Evolutionary conservation across 2,329 filamentous ascomycete genomes (phyloP), one percentile per base, ranked within the genome.

Genomic region (Monilinia aucupariae): DNA sequence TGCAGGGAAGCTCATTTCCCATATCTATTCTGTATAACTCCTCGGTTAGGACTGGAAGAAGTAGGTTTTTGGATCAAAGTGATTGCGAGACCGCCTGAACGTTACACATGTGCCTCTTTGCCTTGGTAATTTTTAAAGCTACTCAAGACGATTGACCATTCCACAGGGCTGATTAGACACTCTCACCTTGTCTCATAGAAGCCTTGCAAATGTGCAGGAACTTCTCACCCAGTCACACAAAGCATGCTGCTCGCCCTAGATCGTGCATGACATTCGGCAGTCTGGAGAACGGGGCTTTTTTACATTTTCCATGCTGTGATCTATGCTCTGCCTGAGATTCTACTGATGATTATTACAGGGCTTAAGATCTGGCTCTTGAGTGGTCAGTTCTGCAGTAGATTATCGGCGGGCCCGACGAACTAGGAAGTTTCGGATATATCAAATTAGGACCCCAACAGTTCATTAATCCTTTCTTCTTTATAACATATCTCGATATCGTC

Each of bases 341-440:
- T 41, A 13, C 41, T 56, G n/a, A 45, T 4, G 41, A 63, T 53
- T 55, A 50, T 63, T 60, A 52, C 51, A 63, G 60, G 62, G 63
- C 61, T 43, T 60, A 15, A 30, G 10, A 32, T 48, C 56, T 59
- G 48, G 59, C 52, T 49, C 41, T 56, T 62, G 17, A 58, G 30
- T 62, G 43, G 43, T 39, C 60, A 50, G 4, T 49, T 61, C 63
- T 60, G 62, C 62, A 63, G 32, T 62, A 47, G 32, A 61, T 52
- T 61, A 52, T 68, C 68, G 68, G 68, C 52, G 59, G 60, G 48
- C 63, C 68, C 68, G 67, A 69, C 55, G 64, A 58, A 45, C 64
- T 62, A 67, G 64, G 47, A 61, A 64, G 37, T 25, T 27, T 51
- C 41, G 45, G 25, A 62, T 63, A 48, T 65, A 45, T 61, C 61